Conservation (phyloP, 495 filamentous ascomycete genomes). For the Daldinia concentrica region DNA sequence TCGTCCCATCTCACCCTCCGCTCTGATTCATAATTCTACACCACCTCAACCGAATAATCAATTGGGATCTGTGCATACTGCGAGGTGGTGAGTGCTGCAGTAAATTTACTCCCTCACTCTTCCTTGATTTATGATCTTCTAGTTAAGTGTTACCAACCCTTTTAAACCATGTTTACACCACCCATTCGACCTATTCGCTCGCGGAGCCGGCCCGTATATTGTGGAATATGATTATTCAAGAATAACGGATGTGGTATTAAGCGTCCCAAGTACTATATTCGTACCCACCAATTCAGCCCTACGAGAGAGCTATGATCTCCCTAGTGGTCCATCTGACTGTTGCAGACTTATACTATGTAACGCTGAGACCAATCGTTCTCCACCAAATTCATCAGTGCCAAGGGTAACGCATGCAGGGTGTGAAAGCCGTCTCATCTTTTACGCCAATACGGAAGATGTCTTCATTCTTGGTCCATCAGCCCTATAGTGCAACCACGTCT, state of each 20-base stretch:
- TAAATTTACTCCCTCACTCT: neutral
- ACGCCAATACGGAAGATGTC: conserved; percentile 20
- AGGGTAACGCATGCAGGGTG: conserved; percentile 34
- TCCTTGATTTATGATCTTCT: neutral
- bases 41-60: neutral
- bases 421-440: conserved; percentile 23
- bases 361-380: conserved; percentile 37
- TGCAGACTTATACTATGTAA: conserved; percentile 29
- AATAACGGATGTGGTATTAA: conserved; percentile 9
- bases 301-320: conserved; percentile 33
- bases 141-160: neutral
- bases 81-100: neutral
- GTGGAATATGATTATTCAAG: neutral
- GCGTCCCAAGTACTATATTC: conserved; percentile 27
- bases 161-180: conserved; percentile 4
- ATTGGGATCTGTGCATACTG: neutral
- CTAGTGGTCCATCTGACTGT: conserved; percentile 36
- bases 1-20: neutral
- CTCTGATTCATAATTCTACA: neutral
- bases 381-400: conserved; percentile 31
- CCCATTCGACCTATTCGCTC: neutral
- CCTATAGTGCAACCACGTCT: conserved; percentile 40
- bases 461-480: conserved; percentile 33
- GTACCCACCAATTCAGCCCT: conserved; percentile 50
- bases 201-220: conserved; percentile 35